Conservation (phyloP, 106 monocot species). For the Dendrobium huoshanense region DNA sequence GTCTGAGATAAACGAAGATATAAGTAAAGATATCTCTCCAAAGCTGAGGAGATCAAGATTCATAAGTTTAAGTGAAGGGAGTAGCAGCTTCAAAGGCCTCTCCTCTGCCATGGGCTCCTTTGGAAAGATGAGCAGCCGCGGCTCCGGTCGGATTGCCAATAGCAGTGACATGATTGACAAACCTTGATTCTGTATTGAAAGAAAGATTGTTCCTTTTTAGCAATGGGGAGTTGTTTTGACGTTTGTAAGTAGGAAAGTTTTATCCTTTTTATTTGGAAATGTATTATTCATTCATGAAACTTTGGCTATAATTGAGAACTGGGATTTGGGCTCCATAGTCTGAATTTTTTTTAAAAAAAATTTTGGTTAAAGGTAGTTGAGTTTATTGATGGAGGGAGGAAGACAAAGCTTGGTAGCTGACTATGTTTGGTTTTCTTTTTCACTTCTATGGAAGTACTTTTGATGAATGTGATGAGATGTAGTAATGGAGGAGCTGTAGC, state of each 20-base stretch:
- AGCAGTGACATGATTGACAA: conserved; percentile 45
- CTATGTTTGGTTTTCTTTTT: neutral
- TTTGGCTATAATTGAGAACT: no score
- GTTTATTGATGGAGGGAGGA: conserved; percentile 1
- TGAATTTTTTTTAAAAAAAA: neutral
- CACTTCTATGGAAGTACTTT: no score
- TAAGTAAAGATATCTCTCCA: conserved; percentile 17
- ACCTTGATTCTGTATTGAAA: conserved; percentile 8
- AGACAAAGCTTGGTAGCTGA: neutral
- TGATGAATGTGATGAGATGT: no score
- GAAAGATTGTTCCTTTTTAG: neutral
- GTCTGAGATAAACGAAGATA: conserved; percentile 17
- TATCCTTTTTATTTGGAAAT: neutral
- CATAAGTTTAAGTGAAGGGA: conserved; percentile 56
- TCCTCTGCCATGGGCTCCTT: conserved; percentile 68
- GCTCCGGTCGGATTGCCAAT: conserved; percentile 41
- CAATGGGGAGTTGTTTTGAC: neutral
- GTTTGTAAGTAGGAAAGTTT: neutral
- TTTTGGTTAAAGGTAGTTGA: neutral
- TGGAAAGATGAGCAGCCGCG: conserved; percentile 39
- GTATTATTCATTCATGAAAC: neutral
- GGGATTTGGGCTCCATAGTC: neutral
- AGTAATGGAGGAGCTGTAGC: no score
- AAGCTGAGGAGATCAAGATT: conserved; percentile 42
- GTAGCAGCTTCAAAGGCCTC: conserved; percentile 92